Evolutionary conservation across 2,329 filamentous ascomycete genomes (phyloP), one percentile per base, ranked within the genome.

Genomic region (Huntiella abstrusa): DNA sequence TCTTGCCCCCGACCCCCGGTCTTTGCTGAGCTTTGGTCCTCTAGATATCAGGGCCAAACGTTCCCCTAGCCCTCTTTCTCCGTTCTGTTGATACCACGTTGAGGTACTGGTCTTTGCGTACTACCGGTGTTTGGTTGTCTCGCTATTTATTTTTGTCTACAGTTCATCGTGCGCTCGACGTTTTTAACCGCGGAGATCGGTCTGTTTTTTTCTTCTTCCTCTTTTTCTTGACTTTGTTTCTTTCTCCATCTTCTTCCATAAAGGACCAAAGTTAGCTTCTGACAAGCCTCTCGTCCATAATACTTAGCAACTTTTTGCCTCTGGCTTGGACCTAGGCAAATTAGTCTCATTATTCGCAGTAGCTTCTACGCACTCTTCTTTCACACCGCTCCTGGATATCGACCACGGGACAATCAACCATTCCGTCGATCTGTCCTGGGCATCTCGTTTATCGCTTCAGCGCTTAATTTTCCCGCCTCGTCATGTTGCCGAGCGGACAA

Each of bases 401-500:
- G 22, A 28, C 19, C 19, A 35, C 22, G 33, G 34, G 41, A 43
- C 34, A 35, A 34, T 6, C 43, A 11, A 32, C 22, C 13, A 39
- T 43, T 17, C 28, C 46, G 41, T 33, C 41, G 45, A 32, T 43
- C 22, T 28, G 22, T 28, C 22, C 22, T 28, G 22, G 22, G 22
- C 22, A 28, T 28, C 12, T 13, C 17, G n/a, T 28, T 46, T n/a
- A 13, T 33, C 19, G 34, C 22, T 28, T 10, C 22, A 28, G 22
- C 22, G 22, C 33, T 15, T 17, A 28, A 16, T 17, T 15, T 11
- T 33, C 34, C 44, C 22, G 12, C 28, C 11, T 39, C 48, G 41
- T 38, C 45, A 71, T 72, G 68, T 62, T 77, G 73, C 75, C 81
- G 62, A 76, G 77, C 56, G 79, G 70, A 58, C 74, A 77, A 59